Conservation (phyloP, 164 flowering plant genomes). For the Umbellularia californica region DNA sequence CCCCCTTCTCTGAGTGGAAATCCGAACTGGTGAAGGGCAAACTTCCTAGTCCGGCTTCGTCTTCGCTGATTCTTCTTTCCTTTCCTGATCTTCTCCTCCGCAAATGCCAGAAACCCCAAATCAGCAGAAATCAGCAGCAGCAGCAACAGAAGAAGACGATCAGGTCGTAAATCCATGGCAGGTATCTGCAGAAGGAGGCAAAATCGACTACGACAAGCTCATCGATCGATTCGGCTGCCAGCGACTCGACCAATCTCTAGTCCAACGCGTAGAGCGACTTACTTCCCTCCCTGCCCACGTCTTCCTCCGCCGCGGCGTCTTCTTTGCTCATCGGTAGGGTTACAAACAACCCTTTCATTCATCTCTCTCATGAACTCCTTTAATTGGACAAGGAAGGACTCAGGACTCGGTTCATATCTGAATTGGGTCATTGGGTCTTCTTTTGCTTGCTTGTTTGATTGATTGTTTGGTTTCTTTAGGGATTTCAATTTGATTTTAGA, state of each 20-base stretch:
- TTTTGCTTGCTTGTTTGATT: background rate
- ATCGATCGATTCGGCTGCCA: conserved; percentile 90
- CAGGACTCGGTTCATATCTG: too few relatives aligned
- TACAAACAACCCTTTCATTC: too few relatives aligned
- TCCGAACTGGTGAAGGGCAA: too few relatives aligned
- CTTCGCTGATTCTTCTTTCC: background rate
- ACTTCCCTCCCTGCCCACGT: conserved; percentile 79
- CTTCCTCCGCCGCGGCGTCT: conserved; percentile 93
- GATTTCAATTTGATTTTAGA: conserved; percentile 76
- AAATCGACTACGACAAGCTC: conserved; percentile 96
- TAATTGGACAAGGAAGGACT: too few relatives aligned
- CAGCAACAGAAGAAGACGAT: conserved; percentile 36
- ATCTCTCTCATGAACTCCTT: background rate
- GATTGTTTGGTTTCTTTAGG: conserved; percentile 17
- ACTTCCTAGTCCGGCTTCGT: background rate
- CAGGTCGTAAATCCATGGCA: conserved; percentile 90
- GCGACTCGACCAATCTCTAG: conserved; percentile 51
- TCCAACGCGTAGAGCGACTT: conserved; percentile 73
- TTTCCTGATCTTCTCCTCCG: background rate
- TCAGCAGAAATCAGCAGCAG: conserved; percentile 1
- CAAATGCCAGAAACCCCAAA: background rate
- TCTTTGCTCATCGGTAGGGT: conserved; percentile 77
- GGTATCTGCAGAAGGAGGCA: conserved; percentile 71
- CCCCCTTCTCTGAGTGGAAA: too few relatives aligned
- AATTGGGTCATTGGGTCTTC: background rate